Evolutionary conservation across 2,329 filamentous ascomycete genomes (phyloP).

Genomic region (Aspergillus fijiensis): DNA sequence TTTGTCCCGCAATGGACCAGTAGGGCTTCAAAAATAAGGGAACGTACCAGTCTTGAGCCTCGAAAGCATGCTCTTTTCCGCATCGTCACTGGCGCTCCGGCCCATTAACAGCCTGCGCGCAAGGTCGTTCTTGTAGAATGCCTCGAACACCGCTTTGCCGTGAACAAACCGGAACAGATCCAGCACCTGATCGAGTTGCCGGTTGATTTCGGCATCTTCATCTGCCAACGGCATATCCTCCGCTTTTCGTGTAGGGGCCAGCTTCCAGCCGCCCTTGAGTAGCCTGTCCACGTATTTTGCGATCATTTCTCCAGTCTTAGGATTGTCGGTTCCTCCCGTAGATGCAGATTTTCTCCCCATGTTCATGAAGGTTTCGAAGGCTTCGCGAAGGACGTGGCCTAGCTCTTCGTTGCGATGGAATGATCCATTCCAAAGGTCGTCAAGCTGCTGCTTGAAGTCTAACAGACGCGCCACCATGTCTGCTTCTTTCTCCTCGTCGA

Average conservation of each 20-base stretch:
- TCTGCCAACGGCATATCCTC: slow-evolving; percentile 64
- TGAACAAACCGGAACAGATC: slow-evolving; percentile 96
- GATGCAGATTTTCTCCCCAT: slow-evolving; percentile 69
- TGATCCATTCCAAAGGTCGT: slow-evolving; percentile 71
- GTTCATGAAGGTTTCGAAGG: slow-evolving; percentile 91
- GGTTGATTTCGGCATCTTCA: slow-evolving; percentile 87
- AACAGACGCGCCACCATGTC: slow-evolving; percentile 85
- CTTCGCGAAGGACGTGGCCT: slow-evolving; percentile 74
- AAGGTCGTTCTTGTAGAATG: slow-evolving; percentile 98
- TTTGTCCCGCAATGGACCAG: slow-evolving; percentile 5
- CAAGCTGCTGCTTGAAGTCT: slow-evolving; percentile 74
- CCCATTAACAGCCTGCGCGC: slow-evolving; percentile 87
- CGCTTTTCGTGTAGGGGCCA: slow-evolving; percentile 55
- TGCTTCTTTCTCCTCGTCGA: slow-evolving; percentile 72
- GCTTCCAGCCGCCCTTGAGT: slow-evolving; percentile 79
- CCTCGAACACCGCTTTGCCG: slow-evolving; percentile 96
- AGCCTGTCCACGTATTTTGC: slow-evolving; percentile 94
- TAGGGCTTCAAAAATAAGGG: background rate
- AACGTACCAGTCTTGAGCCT: slow-evolving; percentile 71
- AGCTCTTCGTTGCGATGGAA: slow-evolving; percentile 78
- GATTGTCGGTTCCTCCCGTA: slow-evolving; percentile 77
- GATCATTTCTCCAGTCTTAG: slow-evolving; percentile 97
- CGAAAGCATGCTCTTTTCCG: slow-evolving; percentile 91
- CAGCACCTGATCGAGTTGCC: slow-evolving; percentile 86
- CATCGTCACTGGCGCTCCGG: slow-evolving; percentile 88